Percentiles rank a stretch among this genome's conserved stretches.
These are phyloP conservation scores for Lichtheimia ramosa DNA, from an alignment of 371 early-diverging fungal species.

Conservation along the genomic window DNA sequence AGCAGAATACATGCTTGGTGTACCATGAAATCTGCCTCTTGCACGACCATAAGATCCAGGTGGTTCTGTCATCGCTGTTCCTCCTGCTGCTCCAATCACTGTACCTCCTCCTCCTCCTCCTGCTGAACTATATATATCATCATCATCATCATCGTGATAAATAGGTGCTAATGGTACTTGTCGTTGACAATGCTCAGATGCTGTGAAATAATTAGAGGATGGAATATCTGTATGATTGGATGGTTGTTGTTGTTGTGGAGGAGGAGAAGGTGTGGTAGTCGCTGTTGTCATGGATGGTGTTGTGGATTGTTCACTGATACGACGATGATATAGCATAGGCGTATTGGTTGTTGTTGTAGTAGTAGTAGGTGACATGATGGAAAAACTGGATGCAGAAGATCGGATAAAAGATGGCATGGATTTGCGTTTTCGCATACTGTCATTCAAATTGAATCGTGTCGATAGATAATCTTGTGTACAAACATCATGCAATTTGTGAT, in stretches of 20 bases:
- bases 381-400: constrained; percentile 41
- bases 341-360: constrained; percentile 16
- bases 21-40: too few relatives aligned
- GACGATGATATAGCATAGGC: background rate
- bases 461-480: constrained; percentile 49
- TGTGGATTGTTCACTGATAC: constrained; percentile 15
- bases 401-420: constrained; percentile 36
- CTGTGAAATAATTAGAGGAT: background rate
- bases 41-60: too few relatives aligned
- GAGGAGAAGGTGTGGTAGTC: constrained; percentile 2
- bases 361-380: constrained; percentile 28
- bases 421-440: constrained; percentile 21
- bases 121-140: too few relatives aligned
- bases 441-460: constrained; percentile 31
- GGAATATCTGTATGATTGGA: background rate
- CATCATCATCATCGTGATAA: constrained; percentile 5
- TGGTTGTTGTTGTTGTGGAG: background rate
- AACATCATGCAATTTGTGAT: constrained; percentile 48
- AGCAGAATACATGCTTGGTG: too few relatives aligned
- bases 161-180: background rate
- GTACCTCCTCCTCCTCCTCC: too few relatives aligned
- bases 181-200: background rate
- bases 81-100: too few relatives aligned
- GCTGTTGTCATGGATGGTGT: background rate
- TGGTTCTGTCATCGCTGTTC: too few relatives aligned